A percentile compares a stretch with the other conserved stretches of the same genome.
These are phyloP conservation scores for Tuber umbilicatum DNA, from an alignment of 495 filamentous ascomycete species.

Conservation along the genomic window DNA sequence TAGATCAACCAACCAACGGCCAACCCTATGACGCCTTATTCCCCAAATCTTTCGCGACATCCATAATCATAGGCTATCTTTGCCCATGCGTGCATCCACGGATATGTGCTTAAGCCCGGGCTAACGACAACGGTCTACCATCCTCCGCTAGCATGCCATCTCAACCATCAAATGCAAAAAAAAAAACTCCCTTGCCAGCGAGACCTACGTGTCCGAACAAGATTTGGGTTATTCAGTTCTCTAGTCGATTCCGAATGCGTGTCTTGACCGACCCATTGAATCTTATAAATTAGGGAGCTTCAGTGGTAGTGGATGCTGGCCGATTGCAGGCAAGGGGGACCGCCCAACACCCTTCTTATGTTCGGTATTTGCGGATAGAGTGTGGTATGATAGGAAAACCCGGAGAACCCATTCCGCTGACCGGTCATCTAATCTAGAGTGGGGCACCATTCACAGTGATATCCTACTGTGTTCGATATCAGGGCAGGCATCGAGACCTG, in stretches of 20 bases:
- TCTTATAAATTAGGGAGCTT: not conserved
- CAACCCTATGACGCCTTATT: not conserved
- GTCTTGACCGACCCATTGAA: not conserved
- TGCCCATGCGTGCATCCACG: not conserved
- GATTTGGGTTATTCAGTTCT: not conserved
- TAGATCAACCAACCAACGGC: not conserved
- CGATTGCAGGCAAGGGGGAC: not conserved
- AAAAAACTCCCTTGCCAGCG: not conserved
- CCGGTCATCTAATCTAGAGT: not conserved
- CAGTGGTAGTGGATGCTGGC: not conserved
- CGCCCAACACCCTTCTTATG: not conserved
- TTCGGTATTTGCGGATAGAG: not conserved
- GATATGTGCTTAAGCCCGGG: not conserved
- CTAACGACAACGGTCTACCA: not conserved
- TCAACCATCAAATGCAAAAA: not conserved
- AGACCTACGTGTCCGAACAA: conserved; percentile 1
- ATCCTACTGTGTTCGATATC: not conserved
- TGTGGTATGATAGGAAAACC: not conserved
- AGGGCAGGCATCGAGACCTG: not conserved
- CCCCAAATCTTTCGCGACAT: conserved; percentile 3
- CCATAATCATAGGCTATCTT: not conserved
- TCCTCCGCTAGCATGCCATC: not conserved
- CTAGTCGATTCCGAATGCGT: not conserved
- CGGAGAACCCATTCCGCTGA: not conserved
- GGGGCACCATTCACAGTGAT: not conserved